Base-by-base conservation (phyloP, 306 rosid genomes). In the Herpetospermum pedunculosum region DNA sequence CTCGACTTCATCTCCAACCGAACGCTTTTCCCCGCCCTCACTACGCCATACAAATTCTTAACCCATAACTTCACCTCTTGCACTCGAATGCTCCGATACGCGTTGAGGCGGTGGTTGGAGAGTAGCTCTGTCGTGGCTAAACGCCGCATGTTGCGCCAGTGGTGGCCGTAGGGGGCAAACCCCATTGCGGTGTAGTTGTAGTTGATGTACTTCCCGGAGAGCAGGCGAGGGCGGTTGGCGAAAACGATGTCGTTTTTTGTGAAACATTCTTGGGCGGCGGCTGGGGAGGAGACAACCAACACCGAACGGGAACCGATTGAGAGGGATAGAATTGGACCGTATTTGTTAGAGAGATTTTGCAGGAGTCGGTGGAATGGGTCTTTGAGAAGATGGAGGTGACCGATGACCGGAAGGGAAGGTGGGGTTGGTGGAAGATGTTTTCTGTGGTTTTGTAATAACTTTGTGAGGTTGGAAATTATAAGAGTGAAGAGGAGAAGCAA, bases 91-190 rank as follows among this genome's bases (percentile, higher is more conserved):
- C 32, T 70, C 1, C 8, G 3, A 19, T 84, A 87, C 41, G 41
- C 12, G 52, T 75, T 80, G 43, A 83, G 81, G 2, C 86, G 78
- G n/a, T 25, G 49, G 15, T 83, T 34, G 38, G 94, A 91, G 77
- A 87, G 84, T 38, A 91, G 86, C 73, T 91, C 91, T 0, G 84
- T 23, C 2, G 89, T 18, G 50, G 86, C 65, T 1, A 91, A 80
- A 21, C 92, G 92, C 19, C 97, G 97, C 1, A 87, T 32, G 85
- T 87, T 91, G 44, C 95, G 89, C 97, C 97, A 91, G 75, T 85
- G 95, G 13, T 87, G 90, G 13, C 95, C 97, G 40, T 87, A 84
- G 0, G 90, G 64, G 1, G 97, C 5, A 0, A 55, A 0, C 0
- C 48, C 4, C 0, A 91, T 0, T 0, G 34, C 70, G 62, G 90